Evolutionary conservation across 805 yeast species (phyloP).

Genomic region (Ogataea sp.): DNA sequence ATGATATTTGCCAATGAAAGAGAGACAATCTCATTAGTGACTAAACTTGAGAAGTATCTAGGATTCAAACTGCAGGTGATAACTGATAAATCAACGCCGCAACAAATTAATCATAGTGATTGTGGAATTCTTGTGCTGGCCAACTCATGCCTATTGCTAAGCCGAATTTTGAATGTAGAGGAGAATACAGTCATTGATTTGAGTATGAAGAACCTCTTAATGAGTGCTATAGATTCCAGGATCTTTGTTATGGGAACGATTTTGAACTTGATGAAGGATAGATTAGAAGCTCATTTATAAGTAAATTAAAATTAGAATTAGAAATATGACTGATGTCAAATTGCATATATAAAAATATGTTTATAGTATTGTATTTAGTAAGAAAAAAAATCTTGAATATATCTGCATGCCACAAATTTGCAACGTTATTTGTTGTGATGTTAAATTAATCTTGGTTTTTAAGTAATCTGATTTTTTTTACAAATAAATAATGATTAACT

Average conservation of each 20-base stretch:
- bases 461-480: no score
- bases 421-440: no score
- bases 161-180: conserved; percentile 23
- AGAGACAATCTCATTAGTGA: conserved; percentile 25
- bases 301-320: background rate
- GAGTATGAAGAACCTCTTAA: conserved; percentile 29
- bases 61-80: conserved; percentile 13
- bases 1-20: conserved; percentile 35
- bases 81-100: conserved; percentile 33
- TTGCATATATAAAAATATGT: no score
- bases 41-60: conserved; percentile 22
- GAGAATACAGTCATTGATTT: conserved; percentile 27
- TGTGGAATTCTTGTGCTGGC: conserved; percentile 47
- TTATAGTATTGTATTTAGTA: no score
- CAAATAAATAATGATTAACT: no score
- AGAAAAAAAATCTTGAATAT: no score
- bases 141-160: conserved; percentile 26
- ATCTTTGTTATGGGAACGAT: conserved; percentile 32
- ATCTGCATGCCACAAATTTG: no score
- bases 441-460: no score
- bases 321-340: background rate
- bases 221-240: conserved; percentile 43
- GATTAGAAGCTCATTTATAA: background rate
- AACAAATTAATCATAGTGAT: conserved; percentile 58
- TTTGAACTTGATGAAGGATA: conserved; percentile 17